Conservation (phyloP, 2,329 filamentous ascomycete genomes). For the Aciculosporium take region DNA sequence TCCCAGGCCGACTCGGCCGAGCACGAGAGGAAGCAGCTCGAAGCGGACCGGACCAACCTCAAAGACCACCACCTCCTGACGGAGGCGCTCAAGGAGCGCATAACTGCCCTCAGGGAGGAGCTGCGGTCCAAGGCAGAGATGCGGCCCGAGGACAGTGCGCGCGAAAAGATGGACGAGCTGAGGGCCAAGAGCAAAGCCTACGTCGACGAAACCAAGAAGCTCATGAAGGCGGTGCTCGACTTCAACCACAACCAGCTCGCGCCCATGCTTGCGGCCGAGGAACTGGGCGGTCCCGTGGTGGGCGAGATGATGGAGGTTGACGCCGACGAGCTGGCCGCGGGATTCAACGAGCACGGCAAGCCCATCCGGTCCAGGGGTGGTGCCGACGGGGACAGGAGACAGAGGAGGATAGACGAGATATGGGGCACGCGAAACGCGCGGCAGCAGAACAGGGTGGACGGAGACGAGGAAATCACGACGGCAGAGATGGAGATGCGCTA, state of each 20-base stretch:
- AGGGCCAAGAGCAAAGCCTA: conserved; percentile 44
- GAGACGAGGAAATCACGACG: conserved; percentile 33
- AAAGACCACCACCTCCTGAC: conserved; percentile 42
- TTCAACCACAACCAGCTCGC: conserved; percentile 62
- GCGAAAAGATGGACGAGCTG: conserved; percentile 48
- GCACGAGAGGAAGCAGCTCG: conserved; percentile 31
- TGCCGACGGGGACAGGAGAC: conserved; percentile 32
- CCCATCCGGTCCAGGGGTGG: conserved; percentile 33
- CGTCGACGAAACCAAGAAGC: conserved; percentile 41
- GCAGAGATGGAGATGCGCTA: conserved; percentile 43
- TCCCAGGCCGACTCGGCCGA: conserved; percentile 29
- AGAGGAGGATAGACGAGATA: conserved; percentile 50
- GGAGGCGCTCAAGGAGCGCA: conserved; percentile 39
- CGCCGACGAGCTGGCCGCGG: conserved; percentile 42
- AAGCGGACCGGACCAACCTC: conserved; percentile 34
- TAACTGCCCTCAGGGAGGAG: conserved; percentile 43
- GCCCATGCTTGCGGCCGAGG: conserved; percentile 66
- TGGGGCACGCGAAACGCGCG: conserved; percentile 28
- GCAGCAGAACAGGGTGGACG: conserved; percentile 11
- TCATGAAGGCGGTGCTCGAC: conserved; percentile 49
- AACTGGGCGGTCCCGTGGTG: conserved; percentile 69
- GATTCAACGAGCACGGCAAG: conserved; percentile 46
- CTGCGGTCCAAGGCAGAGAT: conserved; percentile 43
- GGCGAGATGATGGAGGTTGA: conserved; percentile 56
- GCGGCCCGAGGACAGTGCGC: conserved; percentile 45